Base-by-base conservation (phyloP, 2,329 filamentous ascomycete genomes). In the Xylariaceae sp. region DNA sequence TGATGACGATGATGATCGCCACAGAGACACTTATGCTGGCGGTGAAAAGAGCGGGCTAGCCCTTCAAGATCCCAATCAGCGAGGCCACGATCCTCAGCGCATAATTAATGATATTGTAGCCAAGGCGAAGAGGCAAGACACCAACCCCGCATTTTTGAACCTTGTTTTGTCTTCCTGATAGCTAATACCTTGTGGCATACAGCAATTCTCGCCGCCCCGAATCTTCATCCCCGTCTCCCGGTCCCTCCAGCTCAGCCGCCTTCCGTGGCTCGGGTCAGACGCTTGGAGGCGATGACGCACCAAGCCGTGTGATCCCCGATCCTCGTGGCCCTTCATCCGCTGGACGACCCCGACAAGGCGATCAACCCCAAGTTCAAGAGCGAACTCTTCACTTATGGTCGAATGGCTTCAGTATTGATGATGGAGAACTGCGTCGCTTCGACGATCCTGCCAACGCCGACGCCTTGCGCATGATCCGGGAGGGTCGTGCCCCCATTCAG, bases 401-500 rank as follows among this genome's bases (percentile, higher is more conserved):
- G 32, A 83, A 94, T 58, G 88, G 88, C 12, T 91, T 93, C 67
- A 91, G 86, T 50, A 81, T 94, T 46, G 87, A 90, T 45, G 86
- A 93, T 55, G 88, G 88, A 19, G 78, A 82, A 35, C 77, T 93
- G 29, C 82, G 78, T 60, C 80, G 86, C 42, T 91, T 87, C 57
- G 85, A 90, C 55, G 87, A 93, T 61, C 86, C 87, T 0, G 75
- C 74, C 22, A 89, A 91, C 60, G 78, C 81, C 22, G 72, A 74
- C 37, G 85, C 85, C 39, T 71, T 93, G 34, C 72, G 80, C 43
- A 83, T 89, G 73, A 93, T 93, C 55, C 80, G 87, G 45, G 74
- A 78, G 16, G 87, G 87, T 8, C 80, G 85, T 15, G 87, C 87
- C 0, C 87, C 87, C 6, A 69, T 89, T 9, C 81, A 88, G 50